phyloP scores from a whole-genome alignment of 176 grass and related monocot genomes.

The Poa pratensis region DNA sequence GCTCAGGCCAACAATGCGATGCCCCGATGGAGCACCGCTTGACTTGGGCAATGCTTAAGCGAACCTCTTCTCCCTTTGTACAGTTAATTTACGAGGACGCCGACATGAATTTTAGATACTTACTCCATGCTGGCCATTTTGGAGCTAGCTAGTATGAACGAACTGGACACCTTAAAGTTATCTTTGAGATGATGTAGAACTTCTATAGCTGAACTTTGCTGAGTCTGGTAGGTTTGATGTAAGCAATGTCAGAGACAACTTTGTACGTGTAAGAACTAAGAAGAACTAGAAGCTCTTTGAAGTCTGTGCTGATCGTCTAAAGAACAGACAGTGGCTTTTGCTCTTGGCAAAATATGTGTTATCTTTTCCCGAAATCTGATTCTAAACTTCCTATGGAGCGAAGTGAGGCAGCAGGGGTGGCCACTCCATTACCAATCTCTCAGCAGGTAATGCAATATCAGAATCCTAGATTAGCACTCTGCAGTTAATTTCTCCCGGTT shows the following conservation, averaged over 20 bases:
- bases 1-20: conserved; percentile 22
- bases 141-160: not conserved
- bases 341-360: too few relatives aligned
- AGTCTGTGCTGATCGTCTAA: too few relatives aligned
- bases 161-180: not conserved
- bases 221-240: not conserved
- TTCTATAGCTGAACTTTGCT: not conserved
- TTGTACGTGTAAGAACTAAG: too few relatives aligned
- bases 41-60: not conserved
- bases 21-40: conserved; percentile 38
- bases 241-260: not conserved
- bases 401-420: too few relatives aligned
- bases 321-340: too few relatives aligned
- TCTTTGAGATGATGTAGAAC: conserved; percentile 2
- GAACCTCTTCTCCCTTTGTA: not conserved
- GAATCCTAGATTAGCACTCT: not conserved
- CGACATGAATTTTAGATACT: not conserved
- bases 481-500: too few relatives aligned
- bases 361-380: too few relatives aligned
- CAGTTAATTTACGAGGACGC: not conserved
- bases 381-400: too few relatives aligned
- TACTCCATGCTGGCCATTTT: conserved; percentile 11
- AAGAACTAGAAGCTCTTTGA: too few relatives aligned
- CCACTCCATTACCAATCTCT: not conserved
- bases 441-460: not conserved